Conservation (phyloP, 2,329 filamentous ascomycete species). For the Xylariaceae sp. region DNA sequence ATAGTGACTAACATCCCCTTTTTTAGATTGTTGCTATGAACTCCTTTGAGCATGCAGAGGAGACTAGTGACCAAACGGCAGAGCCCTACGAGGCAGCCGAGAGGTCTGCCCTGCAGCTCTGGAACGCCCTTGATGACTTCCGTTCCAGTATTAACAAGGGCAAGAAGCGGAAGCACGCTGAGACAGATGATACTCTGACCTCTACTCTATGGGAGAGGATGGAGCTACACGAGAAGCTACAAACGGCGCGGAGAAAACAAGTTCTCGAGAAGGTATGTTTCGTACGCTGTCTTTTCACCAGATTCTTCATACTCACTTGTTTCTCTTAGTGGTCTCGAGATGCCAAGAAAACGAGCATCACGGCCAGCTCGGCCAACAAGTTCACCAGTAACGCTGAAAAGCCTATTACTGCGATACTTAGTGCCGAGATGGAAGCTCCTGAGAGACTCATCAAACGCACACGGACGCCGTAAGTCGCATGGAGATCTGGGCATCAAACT, state of each 20-base stretch:
- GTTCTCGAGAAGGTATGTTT: conserved; percentile 57
- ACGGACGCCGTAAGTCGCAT: conserved; percentile 46
- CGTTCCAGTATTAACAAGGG: conserved; percentile 56
- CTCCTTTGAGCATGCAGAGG: conserved; percentile 52
- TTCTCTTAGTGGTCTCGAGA: conserved; percentile 72
- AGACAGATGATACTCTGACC: conserved; percentile 52
- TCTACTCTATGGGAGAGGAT: conserved; percentile 69
- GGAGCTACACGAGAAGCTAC: conserved; percentile 56
- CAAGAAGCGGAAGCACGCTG: conserved; percentile 55
- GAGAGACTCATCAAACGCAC: conserved; percentile 66
- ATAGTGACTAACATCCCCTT: background rate
- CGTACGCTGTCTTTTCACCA: background rate
- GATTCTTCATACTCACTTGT: background rate
- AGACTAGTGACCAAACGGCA: conserved; percentile 41
- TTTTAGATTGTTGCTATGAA: conserved; percentile 65
- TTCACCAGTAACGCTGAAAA: conserved; percentile 50
- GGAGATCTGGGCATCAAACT: no score
- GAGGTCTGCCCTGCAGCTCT: conserved; percentile 75
- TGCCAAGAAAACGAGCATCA: conserved; percentile 56
- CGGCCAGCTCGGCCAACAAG: conserved; percentile 48
- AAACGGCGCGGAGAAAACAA: conserved; percentile 58
- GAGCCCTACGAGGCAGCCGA: conserved; percentile 69
- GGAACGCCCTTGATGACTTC: conserved; percentile 71
- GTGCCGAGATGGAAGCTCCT: conserved; percentile 60
- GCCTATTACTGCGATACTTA: conserved; percentile 61